Percentiles rank a stretch among this genome's conserved stretches.
These are phyloP conservation scores for Teunomyces kruisii DNA, from an alignment of 805 yeast species.

Conservation along the genomic window DNA sequence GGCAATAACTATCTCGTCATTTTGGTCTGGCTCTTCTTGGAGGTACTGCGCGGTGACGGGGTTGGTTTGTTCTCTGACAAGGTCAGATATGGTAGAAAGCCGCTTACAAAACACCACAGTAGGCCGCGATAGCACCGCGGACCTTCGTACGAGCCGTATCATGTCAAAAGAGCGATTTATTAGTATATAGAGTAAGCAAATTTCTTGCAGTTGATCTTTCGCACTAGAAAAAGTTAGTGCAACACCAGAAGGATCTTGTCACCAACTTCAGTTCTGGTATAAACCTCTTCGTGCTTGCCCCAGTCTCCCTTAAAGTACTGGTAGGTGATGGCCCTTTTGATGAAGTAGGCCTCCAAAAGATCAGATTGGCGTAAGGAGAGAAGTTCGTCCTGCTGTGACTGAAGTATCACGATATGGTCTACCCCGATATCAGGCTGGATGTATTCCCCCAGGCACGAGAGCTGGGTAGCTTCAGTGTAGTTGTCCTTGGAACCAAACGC, in stretches of 20 bases:
- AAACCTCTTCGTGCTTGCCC: slow-evolving; percentile 71
- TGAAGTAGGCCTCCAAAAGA: slow-evolving; percentile 35
- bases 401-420: slow-evolving; percentile 43
- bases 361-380: slow-evolving; percentile 52
- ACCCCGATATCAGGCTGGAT: slow-evolving; percentile 4
- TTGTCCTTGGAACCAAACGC: slow-evolving; percentile 45
- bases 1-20: slow-evolving; percentile 75
- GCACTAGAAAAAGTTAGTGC: background rate
- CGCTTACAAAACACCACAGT: background rate
- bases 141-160: background rate
- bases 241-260: background rate
- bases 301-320: slow-evolving; percentile 28
- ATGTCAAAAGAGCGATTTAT: too few species aligned
- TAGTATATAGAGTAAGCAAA: background rate
- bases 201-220: background rate
- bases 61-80: slow-evolving; percentile 3
- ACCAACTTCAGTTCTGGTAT: slow-evolving; percentile 19
- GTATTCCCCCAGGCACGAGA: slow-evolving; percentile 10
- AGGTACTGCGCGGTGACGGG: slow-evolving; percentile 12
- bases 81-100: slow-evolving; percentile 1
- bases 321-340: slow-evolving; percentile 10
- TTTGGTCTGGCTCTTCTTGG: slow-evolving; percentile 46
- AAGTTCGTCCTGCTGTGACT: slow-evolving; percentile 68
- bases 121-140: background rate
- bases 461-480: slow-evolving; percentile 25